Conservation (phyloP, 441 rosid genomes). For the Gossypium gossypioides region DNA sequence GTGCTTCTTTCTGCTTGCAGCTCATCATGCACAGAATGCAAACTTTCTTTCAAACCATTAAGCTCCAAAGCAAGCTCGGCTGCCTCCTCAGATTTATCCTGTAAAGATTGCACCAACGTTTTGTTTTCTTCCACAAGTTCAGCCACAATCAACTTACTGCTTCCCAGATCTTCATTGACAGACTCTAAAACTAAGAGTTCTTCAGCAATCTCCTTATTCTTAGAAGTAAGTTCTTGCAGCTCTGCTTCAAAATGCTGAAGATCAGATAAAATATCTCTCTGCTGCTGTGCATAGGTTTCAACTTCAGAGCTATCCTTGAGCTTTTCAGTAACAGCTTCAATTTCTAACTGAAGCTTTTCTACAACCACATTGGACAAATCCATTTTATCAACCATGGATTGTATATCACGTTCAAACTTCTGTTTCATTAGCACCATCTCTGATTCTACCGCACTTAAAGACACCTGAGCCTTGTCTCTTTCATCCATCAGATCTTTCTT, state of each 20-base stretch:
- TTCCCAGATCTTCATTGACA: conserved; percentile 46
- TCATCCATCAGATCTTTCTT: conserved; percentile 43
- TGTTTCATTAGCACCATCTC: conserved; percentile 44
- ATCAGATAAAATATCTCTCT: conserved; percentile 45
- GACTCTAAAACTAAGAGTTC: conserved; percentile 49
- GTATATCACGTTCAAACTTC: conserved; percentile 43
- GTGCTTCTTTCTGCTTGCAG: conserved; percentile 45
- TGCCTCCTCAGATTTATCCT: conserved; percentile 45
- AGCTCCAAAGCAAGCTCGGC: conserved; percentile 41
- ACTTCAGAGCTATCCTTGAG: conserved; percentile 44
- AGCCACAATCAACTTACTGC: conserved; percentile 42
- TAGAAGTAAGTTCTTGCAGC: conserved; percentile 47
- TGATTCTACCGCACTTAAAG: conserved; percentile 37
- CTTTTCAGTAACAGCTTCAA: conserved; percentile 50
- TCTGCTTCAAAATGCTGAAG: conserved; percentile 49
- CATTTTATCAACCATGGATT: conserved; percentile 36
- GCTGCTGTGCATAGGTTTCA: conserved; percentile 39
- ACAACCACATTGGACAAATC: conserved; percentile 37
- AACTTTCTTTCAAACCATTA: conserved; percentile 34
- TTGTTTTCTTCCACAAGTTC: conserved; percentile 51
- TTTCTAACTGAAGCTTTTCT: conserved; percentile 56
- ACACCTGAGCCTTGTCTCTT: conserved; percentile 37
- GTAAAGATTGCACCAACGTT: conserved; percentile 38
- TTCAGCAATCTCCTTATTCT: conserved; percentile 42
- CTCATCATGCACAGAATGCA: conserved; percentile 38